These are phyloP conservation scores for Gracilariopsis chorda DNA, from an alignment of 23 red algal species.

Conservation along the genomic window DNA sequence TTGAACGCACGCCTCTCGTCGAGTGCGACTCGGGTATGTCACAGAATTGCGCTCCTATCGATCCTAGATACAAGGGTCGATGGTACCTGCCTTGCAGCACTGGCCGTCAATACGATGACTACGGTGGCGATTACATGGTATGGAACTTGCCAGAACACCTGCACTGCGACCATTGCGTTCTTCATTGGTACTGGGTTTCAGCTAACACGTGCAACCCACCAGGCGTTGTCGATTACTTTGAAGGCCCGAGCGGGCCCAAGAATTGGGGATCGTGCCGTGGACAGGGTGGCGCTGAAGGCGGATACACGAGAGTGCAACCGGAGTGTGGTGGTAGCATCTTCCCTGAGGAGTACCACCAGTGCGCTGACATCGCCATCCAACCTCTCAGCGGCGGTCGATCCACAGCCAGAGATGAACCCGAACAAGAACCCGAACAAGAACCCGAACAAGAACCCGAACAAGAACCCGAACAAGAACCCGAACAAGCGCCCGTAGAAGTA, in stretches of 20 bases:
- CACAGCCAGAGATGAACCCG: too few relatives aligned
- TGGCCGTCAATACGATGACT: neutral
- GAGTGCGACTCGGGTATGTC: conserved; percentile 18
- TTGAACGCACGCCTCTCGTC: conserved; percentile 4
- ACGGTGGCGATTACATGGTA: conserved; percentile 1
- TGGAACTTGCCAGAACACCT: conserved; percentile 2
- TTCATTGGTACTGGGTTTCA: conserved; percentile 55
- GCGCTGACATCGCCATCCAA: conserved; percentile 48
- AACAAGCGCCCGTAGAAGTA: too few relatives aligned
- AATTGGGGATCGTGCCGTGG: conserved; percentile 20
- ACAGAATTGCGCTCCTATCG: conserved; percentile 11
- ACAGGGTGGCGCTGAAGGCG: conserved; percentile 21
- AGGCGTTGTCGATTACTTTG: conserved; percentile 52
- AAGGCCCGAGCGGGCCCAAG: neutral
- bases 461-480: too few relatives aligned
- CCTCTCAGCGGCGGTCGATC: neutral
- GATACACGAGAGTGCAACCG: neutral
- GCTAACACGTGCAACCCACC: conserved; percentile 54
- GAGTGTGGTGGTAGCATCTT: neutral
- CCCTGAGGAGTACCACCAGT: conserved; percentile 50
- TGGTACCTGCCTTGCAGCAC: conserved; percentile 27
- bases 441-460: too few relatives aligned
- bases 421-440: too few relatives aligned
- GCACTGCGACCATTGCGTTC: conserved; percentile 47
- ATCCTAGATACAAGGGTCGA: neutral